Evolutionary conservation across 805 yeast species (phyloP), one percentile per base, ranked within the genome.

Genomic region (Nakazawaea wyomingensis): DNA sequence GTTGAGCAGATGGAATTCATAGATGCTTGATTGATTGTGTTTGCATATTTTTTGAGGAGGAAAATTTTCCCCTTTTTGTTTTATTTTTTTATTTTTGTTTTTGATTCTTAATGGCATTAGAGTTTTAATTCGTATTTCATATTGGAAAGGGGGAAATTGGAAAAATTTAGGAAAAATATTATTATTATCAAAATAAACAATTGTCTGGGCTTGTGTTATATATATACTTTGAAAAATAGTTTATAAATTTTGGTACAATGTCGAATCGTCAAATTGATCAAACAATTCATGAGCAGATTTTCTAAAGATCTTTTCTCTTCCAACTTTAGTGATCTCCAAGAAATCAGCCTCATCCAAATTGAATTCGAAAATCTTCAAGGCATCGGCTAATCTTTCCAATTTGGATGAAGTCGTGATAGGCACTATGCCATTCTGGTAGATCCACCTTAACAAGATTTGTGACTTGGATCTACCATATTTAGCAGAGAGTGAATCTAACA

Each of bases 341-440:
- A 72, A 71, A 48, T 85, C 93, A 1, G 62, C 76, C 1, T 60
- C 52, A 3, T 69, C 61, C 45, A 86, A 62, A 49, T 71, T 62
- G 49, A 85, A 82, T 27, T 68, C 69, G 49, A 77, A 78, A 27
- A 82, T 62, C 14, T 74, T 73, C 48, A 78, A 64, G 13, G 79
- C 71, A 52, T 80, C 78, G 45, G 62, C 54, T 48, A 84, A 68
- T 58, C 95, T 73, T 39, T 71, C 71, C 20, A 57, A 56, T 44
- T 76, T 74, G 3, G 82, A 70, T 2, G 89, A 76, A 10, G 93
- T 85, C 5, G 96, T 87, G 17, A 87, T 65, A 19, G 95, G 95
- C 31, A 85, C 56, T 6, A 81, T 72, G 14, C 83, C 85, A 16
- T 61, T 61, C 56, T 80, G 82, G 44, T 76, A 68, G 7, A 82